These are phyloP conservation scores for Lepraria neglecta DNA, from an alignment of 495 filamentous ascomycete species.

Conservation along the genomic window DNA sequence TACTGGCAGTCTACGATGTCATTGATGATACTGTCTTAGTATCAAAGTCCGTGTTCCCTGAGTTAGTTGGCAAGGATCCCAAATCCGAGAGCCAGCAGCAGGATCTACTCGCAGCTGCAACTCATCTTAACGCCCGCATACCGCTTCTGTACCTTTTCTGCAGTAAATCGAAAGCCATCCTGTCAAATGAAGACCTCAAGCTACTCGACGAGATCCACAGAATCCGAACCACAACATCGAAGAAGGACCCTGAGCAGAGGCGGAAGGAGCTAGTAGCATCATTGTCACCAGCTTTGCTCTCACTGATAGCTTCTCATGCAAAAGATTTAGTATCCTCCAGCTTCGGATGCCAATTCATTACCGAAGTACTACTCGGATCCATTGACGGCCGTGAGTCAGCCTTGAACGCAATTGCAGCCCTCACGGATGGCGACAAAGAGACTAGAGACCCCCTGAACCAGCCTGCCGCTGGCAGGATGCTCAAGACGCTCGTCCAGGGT, in stretches of 20 bases:
- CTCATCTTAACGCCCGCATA: conserved; percentile 65
- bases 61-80: conserved; percentile 65
- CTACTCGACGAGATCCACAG: conserved; percentile 68
- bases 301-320: conserved; percentile 62
- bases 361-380: conserved; percentile 73
- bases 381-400: conserved; percentile 65
- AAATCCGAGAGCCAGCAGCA: conserved; percentile 39
- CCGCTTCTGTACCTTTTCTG: conserved; percentile 80
- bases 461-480: conserved; percentile 70
- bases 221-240: conserved; percentile 72
- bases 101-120: conserved; percentile 53
- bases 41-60: conserved; percentile 76
- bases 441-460: conserved; percentile 39
- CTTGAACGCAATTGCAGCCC: conserved; percentile 62
- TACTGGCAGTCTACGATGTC: conserved; percentile 79
- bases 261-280: conserved; percentile 65
- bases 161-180: conserved; percentile 63
- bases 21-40: conserved; percentile 88
- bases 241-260: conserved; percentile 75
- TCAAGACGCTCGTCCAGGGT: conserved; percentile 81
- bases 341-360: conserved; percentile 81
- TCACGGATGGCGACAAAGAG: conserved; percentile 58
- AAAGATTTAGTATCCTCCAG: conserved; percentile 60
- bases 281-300: conserved; percentile 60
- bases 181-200: conserved; percentile 53